phyloP scores from a whole-genome alignment of 306 rosid genomes.

The Carpinus fangiana region DNA sequence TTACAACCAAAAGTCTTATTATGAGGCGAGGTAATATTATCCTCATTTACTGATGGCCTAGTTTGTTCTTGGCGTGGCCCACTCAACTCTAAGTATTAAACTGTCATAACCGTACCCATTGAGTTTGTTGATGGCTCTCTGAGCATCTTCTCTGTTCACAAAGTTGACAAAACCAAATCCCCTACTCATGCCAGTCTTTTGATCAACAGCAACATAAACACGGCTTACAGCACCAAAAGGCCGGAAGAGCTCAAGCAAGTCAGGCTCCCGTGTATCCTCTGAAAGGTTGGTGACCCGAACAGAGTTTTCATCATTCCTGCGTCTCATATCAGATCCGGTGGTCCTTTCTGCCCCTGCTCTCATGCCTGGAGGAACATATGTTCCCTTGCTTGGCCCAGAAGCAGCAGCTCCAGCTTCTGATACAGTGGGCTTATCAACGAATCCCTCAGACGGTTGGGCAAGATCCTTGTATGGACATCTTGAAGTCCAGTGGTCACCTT shows the following conservation, averaged over 20 bases:
- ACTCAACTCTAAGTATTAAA: constrained; percentile 69
- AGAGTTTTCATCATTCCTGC: constrained; percentile 92
- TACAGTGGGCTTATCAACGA: constrained; percentile 56
- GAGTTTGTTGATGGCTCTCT: constrained; percentile 84
- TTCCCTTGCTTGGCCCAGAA: constrained; percentile 51
- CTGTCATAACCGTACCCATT: constrained; percentile 93
- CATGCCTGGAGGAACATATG: constrained; percentile 83
- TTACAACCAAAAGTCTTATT: constrained; percentile 9
- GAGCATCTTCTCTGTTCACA: constrained; percentile 92
- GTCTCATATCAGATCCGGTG: constrained; percentile 76
- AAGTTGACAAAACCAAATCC: constrained; percentile 97
- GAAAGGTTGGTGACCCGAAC: constrained; percentile 96
- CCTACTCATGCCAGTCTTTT: constrained; percentile 81
- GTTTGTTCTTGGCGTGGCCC: constrained; percentile 69
- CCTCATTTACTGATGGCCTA: constrained; percentile 23
- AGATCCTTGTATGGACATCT: constrained; percentile 96
- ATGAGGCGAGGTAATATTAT: background rate
- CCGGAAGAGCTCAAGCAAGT: constrained; percentile 88
- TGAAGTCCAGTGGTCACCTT: constrained; percentile 98
- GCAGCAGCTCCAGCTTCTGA: constrained; percentile 46
- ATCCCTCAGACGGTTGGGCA: constrained; percentile 53
- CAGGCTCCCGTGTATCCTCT: constrained; percentile 91
- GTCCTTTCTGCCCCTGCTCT: constrained; percentile 75
- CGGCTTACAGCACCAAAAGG: constrained; percentile 91
- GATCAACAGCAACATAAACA: constrained; percentile 89